Conservation (phyloP, 352 stramenopile genomes). For the Pythium biforme region DNA sequence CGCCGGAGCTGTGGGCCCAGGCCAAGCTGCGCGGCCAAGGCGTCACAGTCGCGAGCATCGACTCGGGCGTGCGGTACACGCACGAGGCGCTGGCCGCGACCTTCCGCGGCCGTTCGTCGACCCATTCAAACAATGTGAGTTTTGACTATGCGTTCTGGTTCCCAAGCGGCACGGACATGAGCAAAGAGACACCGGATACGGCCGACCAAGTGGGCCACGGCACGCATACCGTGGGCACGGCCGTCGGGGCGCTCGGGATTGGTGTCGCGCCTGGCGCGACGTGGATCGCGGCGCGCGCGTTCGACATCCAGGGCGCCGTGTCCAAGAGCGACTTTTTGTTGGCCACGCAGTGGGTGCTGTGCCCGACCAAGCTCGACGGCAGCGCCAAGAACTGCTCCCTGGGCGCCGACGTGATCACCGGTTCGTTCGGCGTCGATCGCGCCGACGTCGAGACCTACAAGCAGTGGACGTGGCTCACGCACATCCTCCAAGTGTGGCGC, state of each 20-base stretch:
- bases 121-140: slow-evolving; percentile 30
- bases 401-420: slow-evolving; percentile 64
- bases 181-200: slow-evolving; percentile 59
- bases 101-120: slow-evolving; percentile 31
- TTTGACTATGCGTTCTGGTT: slow-evolving; percentile 81
- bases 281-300: slow-evolving; percentile 70
- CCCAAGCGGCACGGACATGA: slow-evolving; percentile 42
- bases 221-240: slow-evolving; percentile 67
- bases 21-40: slow-evolving; percentile 34
- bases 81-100: slow-evolving; percentile 47
- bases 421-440: slow-evolving; percentile 64
- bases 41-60: slow-evolving; percentile 66
- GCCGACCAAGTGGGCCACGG: slow-evolving; percentile 69
- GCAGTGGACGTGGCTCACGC: slow-evolving; percentile 55
- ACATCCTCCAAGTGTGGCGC: slow-evolving; percentile 55
- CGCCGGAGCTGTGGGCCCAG: slow-evolving; percentile 44
- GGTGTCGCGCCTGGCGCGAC: slow-evolving; percentile 56
- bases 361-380: slow-evolving; percentile 54
- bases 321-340: slow-evolving; percentile 72
- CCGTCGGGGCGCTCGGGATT: slow-evolving; percentile 47
- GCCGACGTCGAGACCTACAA: slow-evolving; percentile 37
- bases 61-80: slow-evolving; percentile 69
- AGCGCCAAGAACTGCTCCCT: slow-evolving; percentile 44
- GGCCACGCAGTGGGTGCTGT: slow-evolving; percentile 66
- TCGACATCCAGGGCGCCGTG: slow-evolving; percentile 55